Evolutionary conservation across 306 rosid species (phyloP), one percentile per base, ranked within the genome.

Genomic region (Trifolium repens): DNA sequence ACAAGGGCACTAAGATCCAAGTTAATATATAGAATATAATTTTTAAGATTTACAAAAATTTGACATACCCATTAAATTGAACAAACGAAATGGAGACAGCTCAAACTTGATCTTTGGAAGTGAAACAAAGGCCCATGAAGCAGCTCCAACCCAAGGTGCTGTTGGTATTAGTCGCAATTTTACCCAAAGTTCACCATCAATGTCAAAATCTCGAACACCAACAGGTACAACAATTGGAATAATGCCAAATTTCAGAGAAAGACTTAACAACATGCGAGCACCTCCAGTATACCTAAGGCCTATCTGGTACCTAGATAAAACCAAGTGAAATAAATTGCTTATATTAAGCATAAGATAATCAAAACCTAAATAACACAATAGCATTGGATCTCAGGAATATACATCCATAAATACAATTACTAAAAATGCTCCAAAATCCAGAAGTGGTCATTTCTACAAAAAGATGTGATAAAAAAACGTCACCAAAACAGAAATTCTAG

Each of bases 101-200:
- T 90, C 96, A 75, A 96, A 92, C 86, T 96, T 96, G 92, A 96
- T 96, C 79, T 90, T 96, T 67, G 99, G 99, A 82, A 96, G 97
- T 54, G 96, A 86, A 89, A 92, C 99, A 80, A 96, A 96, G 68
- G 99, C 99, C 99, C 99, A 96, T 27, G 89, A 84, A 81, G 66
- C 98, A 73, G 99, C 99, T 73, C 99, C 99, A 16, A 96, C 99
- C 91, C 94, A 96, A 79, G 99, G 99, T 58, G 78, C 92, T 14
- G 92, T 85, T 5, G 99, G 99, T 80, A 96, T 92, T 52, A 96
- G 74, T 46, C 98, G 84, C 65, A 96, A 72, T 80, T 92, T 96
- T 79, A 96, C 97, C 99, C 99, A 96, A 81, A 96, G 91, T 77
- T 96, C 99, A 59, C 99, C 99, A 71, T 96, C 99, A 65, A 96